Base-by-base conservation (phyloP, 805 yeast genomes). In the Yarrowia sp. region DNA sequence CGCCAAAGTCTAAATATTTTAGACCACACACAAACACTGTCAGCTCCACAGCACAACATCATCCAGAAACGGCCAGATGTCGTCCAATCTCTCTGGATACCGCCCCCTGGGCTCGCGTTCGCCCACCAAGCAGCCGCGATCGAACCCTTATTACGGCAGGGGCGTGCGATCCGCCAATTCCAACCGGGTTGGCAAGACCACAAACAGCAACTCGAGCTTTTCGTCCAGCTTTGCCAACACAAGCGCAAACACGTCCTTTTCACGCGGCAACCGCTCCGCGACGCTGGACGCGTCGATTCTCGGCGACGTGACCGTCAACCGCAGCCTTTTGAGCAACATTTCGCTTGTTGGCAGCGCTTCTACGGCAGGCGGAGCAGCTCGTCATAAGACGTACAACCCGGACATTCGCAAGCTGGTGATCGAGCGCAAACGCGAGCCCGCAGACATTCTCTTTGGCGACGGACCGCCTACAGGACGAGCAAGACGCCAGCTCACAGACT, bases 361-460 rank as follows among this genome's bases (percentile, higher is more conserved):
- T 7, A 21, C 39, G 9, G 55, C 44, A 27, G 47, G 36, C 9
- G 47, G 47, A 27, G 61, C 61, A 7, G 27, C 35, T 18, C 61
- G 61, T 25, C 61, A 55, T 38, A 36, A 31, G 8, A 38, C 47
- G 22, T 55, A 55, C 47, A 55, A 55, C 18, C 61, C 61, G 10
- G 38, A 55, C 21, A 55, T 55, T 12, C 13, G 61, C 5, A 55
- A 55, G 29, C 61, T 55, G 7, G 47, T 55, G 29, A 55, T 55
- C 14, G 47, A 55, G n/a, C 35, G 61, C 10, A 55, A 29, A 27
- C 33, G 29, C n/a, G 35, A 32, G n/a, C 46, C 47, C 3, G 61
- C 47, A 10, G 47, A 55, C 29, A 27, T 55, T 27, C 38, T 55
- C 27, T 31, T 38, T 25, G 61, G 59, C 16, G 44, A 38, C n/a